Base-by-base conservation (phyloP, 441 rosid genomes). In the Adansonia madagascariensis region DNA sequence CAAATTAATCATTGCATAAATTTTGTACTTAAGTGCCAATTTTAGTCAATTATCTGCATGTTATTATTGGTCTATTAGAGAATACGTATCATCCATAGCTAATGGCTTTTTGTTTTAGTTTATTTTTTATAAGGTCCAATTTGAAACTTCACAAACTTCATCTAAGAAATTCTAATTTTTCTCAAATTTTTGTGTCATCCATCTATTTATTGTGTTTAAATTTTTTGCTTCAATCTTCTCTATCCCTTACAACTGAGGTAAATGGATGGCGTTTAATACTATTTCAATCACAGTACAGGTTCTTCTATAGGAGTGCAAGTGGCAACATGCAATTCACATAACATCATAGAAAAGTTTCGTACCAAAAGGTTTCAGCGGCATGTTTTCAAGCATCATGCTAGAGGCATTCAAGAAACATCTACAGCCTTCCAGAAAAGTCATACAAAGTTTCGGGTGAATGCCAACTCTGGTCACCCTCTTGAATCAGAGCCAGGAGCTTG, bases 401-500 rank as follows among this genome's bases (percentile, higher is more conserved):
- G 76, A 82, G 80, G 73, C 47, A 72, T 76, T 35, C 78, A 31
- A 53, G 67, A 74, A 75, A 84, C 82, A 66, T 77, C 81, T 14
- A 24, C 77, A 11, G 52, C 78, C 73, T 66, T 78, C 77, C 79
- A 52, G 55, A 85, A 78, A 80, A 81, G 67, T 56, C 84, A 81
- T 24, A 43, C 62, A 44, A 89, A 65, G 79, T 84, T 80, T 80
- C 78, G 73, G 31, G 91, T 83, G 52, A 82, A 85, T 86, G 95
- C 95, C 15, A 82, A 91, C 75, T 76, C 97, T 27, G 87, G 84
- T 80, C 93, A 91, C 55, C 91, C 98, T 43, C 67, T 88, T 71
- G 89, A 88, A 75, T 80, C 90, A 60, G 86, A 84, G 22, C 76
- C 79, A n/a, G 93, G 69, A 77, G 82, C 82, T 67, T 80, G 79